Percentiles rank a stretch among this genome's conserved stretches.
Evolutionary conservation across 2,329 filamentous ascomycete species (phyloP).

Genomic region (Ophiocordyceps robertsii): DNA sequence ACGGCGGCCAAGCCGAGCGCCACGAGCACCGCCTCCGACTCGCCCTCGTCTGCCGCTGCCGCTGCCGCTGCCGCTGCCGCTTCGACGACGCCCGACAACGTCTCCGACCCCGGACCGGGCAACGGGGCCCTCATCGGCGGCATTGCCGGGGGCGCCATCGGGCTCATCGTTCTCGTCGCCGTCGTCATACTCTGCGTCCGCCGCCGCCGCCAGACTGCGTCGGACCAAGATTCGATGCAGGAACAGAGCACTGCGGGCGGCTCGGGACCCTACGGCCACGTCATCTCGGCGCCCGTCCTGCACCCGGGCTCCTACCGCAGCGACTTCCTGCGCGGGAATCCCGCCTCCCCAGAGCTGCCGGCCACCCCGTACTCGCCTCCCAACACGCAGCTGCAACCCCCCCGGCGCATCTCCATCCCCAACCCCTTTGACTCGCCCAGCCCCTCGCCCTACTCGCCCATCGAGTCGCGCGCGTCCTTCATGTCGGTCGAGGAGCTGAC

Average conservation of each 20-base stretch:
- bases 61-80: slow-evolving; percentile 3
- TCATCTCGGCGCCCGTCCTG: slow-evolving; percentile 45
- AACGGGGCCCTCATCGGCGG: slow-evolving; percentile 15
- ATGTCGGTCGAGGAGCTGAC: slow-evolving; percentile 12
- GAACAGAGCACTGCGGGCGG: slow-evolving; percentile 3
- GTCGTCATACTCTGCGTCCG: slow-evolving; percentile 26
- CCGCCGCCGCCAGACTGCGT: slow-evolving; percentile 3
- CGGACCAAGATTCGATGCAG: slow-evolving; percentile 3
- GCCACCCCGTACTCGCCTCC: slow-evolving; percentile 1
- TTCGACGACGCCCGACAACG: not conserved
- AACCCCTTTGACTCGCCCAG: slow-evolving; percentile 22
- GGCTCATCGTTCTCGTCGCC: slow-evolving; percentile 24
- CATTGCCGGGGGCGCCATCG: slow-evolving; percentile 32
- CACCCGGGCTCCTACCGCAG: slow-evolving; percentile 28
- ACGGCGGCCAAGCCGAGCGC: slow-evolving; percentile 9
- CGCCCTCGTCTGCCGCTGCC: slow-evolving; percentile 4
- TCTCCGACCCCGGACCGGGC: slow-evolving; percentile 2
- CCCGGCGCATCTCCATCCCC: slow-evolving; percentile 17
- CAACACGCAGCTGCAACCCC: slow-evolving; percentile 2
- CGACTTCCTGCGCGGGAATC: slow-evolving; percentile 37
- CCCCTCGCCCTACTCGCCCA: slow-evolving; percentile 8
- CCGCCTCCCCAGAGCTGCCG: not conserved
- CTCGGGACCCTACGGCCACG: slow-evolving; percentile 16
- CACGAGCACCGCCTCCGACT: slow-evolving; percentile 6
- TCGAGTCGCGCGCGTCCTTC: slow-evolving; percentile 6